Evolutionary conservation across 768 basidiomycete species (phyloP), one percentile per base, ranked within the genome.

Genomic region (Coprinopsis cinerea): DNA sequence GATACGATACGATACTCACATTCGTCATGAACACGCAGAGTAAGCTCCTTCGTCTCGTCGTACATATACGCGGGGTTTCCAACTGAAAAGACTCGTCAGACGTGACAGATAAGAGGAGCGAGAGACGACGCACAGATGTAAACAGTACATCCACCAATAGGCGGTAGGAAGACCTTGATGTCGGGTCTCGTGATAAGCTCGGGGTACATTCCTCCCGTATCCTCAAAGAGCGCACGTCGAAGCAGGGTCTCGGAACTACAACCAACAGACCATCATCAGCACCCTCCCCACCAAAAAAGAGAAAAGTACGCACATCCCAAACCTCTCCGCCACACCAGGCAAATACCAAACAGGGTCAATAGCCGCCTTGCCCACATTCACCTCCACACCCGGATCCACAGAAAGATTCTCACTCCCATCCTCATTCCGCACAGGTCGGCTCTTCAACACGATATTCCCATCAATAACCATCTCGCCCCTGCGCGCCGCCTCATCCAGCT

Each of bases 291-390:
- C 9, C 22, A 22, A 26, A 23, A 43, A 43, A 10, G 41, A 43
- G 17, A 49, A 44, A 26, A 45, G 37, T 14, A 74, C 87, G 61
- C 58, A 89, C 90, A 96, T 92, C 18, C 84, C 87, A 59, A 98
- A 92, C n/a, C 95, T 74, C 56, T 90, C 87, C 0, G 95, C 95
- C 1, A 98, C 83, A 10, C 92, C 92, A 37, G 94, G 94, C 1
- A 96, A 70, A 63, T 87, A 91, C 94, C 94, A 97, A 13, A 97
- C 93, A 0, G 94, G 95, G 61, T 97, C 95, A 6, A 97, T 85
- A 0, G 95, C 94, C 0, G 93, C 94, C 69, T 97, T 97, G 63
- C 82, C 84, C n/a, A 87, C 79, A 40, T 71, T 79, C 11, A 97
- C 79, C 70, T 98, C 95, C 15, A 97, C 81, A 4, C 95, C 94